phyloP scores from a whole-genome alignment of 768 basidiomycete species.

The Holtermannia corniformis region DNA sequence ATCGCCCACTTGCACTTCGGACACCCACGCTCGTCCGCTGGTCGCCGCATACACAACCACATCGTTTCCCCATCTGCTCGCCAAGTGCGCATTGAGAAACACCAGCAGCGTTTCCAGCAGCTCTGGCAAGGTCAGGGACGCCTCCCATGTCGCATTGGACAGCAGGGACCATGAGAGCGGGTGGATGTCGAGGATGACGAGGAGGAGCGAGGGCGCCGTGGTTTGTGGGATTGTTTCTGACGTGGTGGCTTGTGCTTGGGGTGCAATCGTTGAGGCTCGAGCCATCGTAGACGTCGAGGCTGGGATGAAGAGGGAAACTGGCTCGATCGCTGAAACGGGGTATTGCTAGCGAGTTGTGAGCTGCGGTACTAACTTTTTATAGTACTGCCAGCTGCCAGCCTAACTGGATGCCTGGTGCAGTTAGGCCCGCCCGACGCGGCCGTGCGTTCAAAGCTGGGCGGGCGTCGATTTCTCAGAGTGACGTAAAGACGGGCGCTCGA shows the following conservation, averaged over 20 bases:
- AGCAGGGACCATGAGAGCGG: constrained; percentile 79
- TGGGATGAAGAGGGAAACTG: background rate
- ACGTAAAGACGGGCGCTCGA: too few species aligned
- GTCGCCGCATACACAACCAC: constrained; percentile 80
- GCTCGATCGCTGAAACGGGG: too few species aligned
- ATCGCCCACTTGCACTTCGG: background rate
- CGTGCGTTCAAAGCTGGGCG: too few species aligned
- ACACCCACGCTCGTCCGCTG: constrained; percentile 30
- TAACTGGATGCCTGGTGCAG: too few species aligned
- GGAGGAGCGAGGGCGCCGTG: constrained; percentile 51
- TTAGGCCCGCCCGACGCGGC: too few species aligned
- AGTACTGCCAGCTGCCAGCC: too few species aligned
- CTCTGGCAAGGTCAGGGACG: constrained; percentile 54
- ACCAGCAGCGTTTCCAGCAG: constrained; percentile 81
- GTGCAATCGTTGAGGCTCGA: background rate
- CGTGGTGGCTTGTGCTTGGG: background rate
- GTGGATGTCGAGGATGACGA: constrained; percentile 75
- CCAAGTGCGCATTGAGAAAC: constrained; percentile 88
- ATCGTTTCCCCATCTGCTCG: constrained; percentile 80
- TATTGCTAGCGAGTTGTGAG: too few species aligned
- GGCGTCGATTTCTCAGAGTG: too few species aligned
- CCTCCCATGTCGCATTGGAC: constrained; percentile 46
- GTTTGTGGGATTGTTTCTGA: constrained; percentile 1
- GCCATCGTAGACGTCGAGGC: background rate
- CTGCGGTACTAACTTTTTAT: too few species aligned